Conservation (phyloP, 2,329 filamentous ascomycete genomes). For the Drechslerella coelobrocha region DNA sequence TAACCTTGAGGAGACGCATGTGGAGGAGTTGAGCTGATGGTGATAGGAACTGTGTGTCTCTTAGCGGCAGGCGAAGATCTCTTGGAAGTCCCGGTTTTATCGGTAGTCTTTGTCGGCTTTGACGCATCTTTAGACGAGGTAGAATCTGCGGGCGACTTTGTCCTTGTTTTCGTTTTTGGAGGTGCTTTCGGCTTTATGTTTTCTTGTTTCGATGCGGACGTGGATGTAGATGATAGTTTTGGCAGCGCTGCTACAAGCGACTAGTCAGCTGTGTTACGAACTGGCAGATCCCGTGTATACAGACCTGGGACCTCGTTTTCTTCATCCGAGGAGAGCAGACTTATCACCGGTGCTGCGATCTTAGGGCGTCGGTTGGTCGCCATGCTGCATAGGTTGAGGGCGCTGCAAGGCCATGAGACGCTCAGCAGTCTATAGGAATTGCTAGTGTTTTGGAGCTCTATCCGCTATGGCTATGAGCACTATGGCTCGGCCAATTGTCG, state of each 20-base stretch:
- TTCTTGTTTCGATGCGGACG: slow-evolving; percentile 8
- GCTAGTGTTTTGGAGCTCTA: too few relatives aligned
- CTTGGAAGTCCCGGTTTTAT: not conserved
- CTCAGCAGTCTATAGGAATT: slow-evolving; percentile 11
- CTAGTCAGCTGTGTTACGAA: not conserved
- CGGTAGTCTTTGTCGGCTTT: not conserved
- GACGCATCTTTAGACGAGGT: not conserved
- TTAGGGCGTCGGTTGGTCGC: not conserved
- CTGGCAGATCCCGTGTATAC: not conserved
- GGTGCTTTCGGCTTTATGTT: slow-evolving; percentile 17
- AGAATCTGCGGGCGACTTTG: not conserved
- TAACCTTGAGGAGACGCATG: slow-evolving; percentile 10
- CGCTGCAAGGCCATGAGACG: not conserved
- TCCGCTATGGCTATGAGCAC: too few relatives aligned
- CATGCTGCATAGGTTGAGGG: slow-evolving; percentile 14
- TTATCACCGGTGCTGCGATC: slow-evolving; percentile 24
- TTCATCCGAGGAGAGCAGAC: slow-evolving; percentile 30
- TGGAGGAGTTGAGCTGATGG: slow-evolving; percentile 37
- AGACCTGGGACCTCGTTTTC: not conserved
- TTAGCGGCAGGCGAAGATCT: not conserved
- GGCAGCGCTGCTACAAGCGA: slow-evolving; percentile 12
- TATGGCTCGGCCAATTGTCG: too few relatives aligned
- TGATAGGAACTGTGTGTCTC: slow-evolving; percentile 25
- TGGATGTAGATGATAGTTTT: slow-evolving; percentile 16
- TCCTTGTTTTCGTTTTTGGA: slow-evolving; percentile 1